Base-by-base conservation (phyloP, 768 basidiomycete genomes). In the Rhodocollybia butyracea region DNA sequence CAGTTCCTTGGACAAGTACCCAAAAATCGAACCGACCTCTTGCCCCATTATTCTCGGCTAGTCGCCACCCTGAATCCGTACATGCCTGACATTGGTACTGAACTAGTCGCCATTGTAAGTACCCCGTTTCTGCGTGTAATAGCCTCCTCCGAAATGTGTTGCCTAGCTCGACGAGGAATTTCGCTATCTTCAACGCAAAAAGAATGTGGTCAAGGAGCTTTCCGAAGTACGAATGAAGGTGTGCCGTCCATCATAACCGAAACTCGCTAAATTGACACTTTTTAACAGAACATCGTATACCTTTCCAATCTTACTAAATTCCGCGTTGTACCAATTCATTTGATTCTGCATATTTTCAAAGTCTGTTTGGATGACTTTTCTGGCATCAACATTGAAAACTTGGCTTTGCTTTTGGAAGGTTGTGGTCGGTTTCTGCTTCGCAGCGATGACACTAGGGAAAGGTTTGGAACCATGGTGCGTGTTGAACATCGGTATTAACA, bases 221-320 rank as follows among this genome's bases (percentile, higher is more conserved):
- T 77, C 89, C 13, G 91, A 95, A 71, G 79, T 87, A 36, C 79
- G 97, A 51, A 73, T 89, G 55, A 97, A 94, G 82, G 95, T 90
- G 57, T 38, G 68, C 59, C 29, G 38, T 27, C 26, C 57, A 39
- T 38, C 22, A 3, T 34, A 50, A 17, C 32, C 5, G 31, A 43
- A 48, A 21, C 26, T 3, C 42, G 17, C 24, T n/a, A 40, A 22
- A 31, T n/a, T 59, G 6, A 57, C 3, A 6, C 6, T 48, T 17
- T 40, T 34, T 19, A 46, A 5, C 58, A 98, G 94, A 99, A 98
- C 65, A 81, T 91, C 22, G 79, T 83, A 12, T 99, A 89, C 72
- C 70, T 94, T 55, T 89, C 91, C 4, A 96, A 89, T 69, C 73
- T 99, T 62, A 95, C 95, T n/a, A 99, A 99, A 71, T 98, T 98